phyloP scores from a whole-genome alignment of 2,329 filamentous ascomycete genomes.

The Lachnellula cervina region DNA sequence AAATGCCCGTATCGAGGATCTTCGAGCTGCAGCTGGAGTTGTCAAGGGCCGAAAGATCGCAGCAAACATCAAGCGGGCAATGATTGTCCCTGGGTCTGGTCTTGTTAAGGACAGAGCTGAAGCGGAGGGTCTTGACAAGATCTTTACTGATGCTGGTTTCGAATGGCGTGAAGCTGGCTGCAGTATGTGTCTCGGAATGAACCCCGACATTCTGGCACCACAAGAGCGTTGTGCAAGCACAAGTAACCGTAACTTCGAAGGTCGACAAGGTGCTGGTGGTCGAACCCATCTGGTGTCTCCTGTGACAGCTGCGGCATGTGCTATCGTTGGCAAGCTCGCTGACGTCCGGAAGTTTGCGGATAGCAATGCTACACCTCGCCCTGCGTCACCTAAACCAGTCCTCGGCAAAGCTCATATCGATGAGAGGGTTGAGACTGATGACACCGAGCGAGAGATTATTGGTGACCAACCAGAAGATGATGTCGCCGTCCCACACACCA shows the following conservation, averaged over 20 bases:
- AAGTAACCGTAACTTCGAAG: constrained; percentile 96
- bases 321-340: constrained; percentile 82
- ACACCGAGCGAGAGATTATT: constrained; percentile 49
- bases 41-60: constrained; percentile 86
- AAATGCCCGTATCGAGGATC: constrained; percentile 93
- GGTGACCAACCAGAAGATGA: constrained; percentile 59
- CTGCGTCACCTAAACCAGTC: constrained; percentile 21
- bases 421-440: constrained; percentile 47
- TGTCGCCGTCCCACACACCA: constrained; percentile 55
- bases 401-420: constrained; percentile 45
- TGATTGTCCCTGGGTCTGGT: constrained; percentile 95
- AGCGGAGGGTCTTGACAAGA: constrained; percentile 84
- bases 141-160: constrained; percentile 88
- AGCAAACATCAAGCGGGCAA: constrained; percentile 82
- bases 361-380: constrained; percentile 40
- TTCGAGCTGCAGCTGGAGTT: constrained; percentile 79
- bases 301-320: constrained; percentile 90
- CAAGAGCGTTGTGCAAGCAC: constrained; percentile 92
- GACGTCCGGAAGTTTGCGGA: constrained; percentile 79
- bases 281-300: constrained; percentile 96
- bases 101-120: constrained; percentile 91
- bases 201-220: constrained; percentile 91
- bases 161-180: constrained; percentile 98
- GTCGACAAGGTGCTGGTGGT: constrained; percentile 85
- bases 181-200: constrained; percentile 99